These are phyloP conservation scores for Lipomyces chichibuensis DNA, from an alignment of 805 yeast species.

Conservation along the genomic window DNA sequence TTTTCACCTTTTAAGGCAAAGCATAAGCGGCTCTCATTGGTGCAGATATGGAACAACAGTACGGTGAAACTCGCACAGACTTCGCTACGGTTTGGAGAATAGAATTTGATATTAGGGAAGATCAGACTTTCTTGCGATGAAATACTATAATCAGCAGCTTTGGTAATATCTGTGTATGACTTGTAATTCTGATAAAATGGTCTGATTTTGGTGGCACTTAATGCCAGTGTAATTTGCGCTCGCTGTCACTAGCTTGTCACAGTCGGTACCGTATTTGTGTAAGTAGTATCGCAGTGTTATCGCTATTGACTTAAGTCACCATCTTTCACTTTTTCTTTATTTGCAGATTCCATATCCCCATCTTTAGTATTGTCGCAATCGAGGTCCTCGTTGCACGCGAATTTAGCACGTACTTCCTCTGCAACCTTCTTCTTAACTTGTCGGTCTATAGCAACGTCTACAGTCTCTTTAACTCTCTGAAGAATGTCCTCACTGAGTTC, in stretches of 20 bases:
- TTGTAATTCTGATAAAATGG: too few relatives aligned
- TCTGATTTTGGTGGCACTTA: background rate
- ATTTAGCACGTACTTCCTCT: conserved; percentile 4
- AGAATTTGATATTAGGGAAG: background rate
- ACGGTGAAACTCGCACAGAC: background rate
- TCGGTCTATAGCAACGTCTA: background rate
- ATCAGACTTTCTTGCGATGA: background rate
- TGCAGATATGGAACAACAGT: background rate
- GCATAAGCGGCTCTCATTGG: background rate
- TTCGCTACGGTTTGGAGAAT: background rate
- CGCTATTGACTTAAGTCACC: background rate
- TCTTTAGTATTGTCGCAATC: background rate
- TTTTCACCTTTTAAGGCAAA: background rate
- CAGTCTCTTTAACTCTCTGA: background rate
- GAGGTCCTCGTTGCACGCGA: background rate
- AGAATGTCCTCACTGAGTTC: background rate
- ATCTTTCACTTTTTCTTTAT: too few relatives aligned
- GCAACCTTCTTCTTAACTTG: conserved; percentile 5
- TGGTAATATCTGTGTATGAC: too few relatives aligned
- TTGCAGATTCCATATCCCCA: background rate
- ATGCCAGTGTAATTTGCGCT: background rate
- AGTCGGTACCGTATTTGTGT: background rate
- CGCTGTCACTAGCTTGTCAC: background rate
- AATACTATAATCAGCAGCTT: too few relatives aligned
- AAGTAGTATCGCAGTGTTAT: background rate